Evolutionary conservation across 78 protist species (phyloP).

Genomic region (Guillardia theta): DNA sequence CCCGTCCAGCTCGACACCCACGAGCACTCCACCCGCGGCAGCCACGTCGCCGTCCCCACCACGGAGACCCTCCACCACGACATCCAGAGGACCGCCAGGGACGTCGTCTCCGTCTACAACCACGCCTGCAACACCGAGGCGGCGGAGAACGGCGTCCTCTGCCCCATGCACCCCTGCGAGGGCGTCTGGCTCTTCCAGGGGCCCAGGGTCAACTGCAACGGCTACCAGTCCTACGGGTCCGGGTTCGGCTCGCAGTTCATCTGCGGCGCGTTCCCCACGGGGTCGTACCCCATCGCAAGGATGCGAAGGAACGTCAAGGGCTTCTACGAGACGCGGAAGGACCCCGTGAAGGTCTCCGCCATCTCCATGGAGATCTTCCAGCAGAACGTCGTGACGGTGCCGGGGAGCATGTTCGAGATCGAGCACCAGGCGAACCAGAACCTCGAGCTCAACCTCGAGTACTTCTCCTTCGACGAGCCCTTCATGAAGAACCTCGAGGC

Average conservation of each 20-base stretch:
- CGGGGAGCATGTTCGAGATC: not conserved
- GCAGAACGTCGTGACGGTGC: not conserved
- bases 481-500: not conserved
- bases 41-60: not conserved
- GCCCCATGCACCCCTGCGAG: constrained; percentile 9
- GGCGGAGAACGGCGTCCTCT: not conserved
- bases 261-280: not conserved
- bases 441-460: not conserved
- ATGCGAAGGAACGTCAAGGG: not conserved
- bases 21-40: not conserved
- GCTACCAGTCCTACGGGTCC: no score
- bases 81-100: not conserved
- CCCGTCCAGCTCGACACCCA: no score
- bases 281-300: not conserved
- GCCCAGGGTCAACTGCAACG: no score
- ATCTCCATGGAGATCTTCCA: no score
- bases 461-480: not conserved
- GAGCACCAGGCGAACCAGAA: not conserved
- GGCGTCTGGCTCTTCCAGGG: constrained; percentile 34
- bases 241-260: not conserved
- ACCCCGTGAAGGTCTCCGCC: no score
- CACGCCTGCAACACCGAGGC: not conserved
- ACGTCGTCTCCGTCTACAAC: not conserved
- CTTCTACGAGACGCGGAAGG: no score
- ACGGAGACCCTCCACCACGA: not conserved